Evolutionary conservation across 2,329 filamentous ascomycete species (phyloP), one percentile per base, ranked within the genome.

Genomic region (Fusarium brachygibbosum): DNA sequence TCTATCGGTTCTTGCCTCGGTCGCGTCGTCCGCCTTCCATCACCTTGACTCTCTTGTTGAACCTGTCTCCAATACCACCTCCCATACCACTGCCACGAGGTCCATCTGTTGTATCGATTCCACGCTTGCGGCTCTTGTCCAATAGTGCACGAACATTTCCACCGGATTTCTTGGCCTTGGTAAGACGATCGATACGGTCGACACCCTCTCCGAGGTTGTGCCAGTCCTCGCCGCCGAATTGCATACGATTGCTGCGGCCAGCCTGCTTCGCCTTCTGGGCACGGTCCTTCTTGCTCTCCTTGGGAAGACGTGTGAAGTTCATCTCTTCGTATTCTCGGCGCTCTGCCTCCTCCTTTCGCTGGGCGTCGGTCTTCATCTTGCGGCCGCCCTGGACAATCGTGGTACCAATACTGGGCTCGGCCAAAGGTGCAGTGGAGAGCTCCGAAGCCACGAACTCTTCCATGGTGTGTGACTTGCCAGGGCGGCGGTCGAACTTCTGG

Each of bases 371-470:
- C 84, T 94, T 96, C 75, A 89, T 88, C 77, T 89, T 89, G 68
- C 95, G 88, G 34, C 96, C 96, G 50, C 92, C 90, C 49, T 89
- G 85, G 6, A 91, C 85, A 72, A 98, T 97, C 19, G 93, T 97
- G 58, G 92, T 96, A 63, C 96, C 97, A 74, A 99, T 97, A 72
- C 92, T 97, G 56, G 95, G 94, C 78, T 97, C 88, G 2, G 94
- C 93, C 60, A 93, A 81, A 1, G 96, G 96, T 3, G 93, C 93
- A 8, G 86, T 81, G 0, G 93, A 94, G 62, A 98, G 85, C 79
- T 99, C 96, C 19, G 92, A 90, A 50, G 87, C 89, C 68, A 99
- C 89, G 75, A 97, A 99, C 76, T 98, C 95, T 76, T 98, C 94
- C 76, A 99, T 89, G 1, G 94, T 93, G 46, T 90, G 89, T 0